Evolutionary conservation across 2,329 filamentous ascomycete genomes (phyloP).

Genomic region (Massarina eburnea): DNA sequence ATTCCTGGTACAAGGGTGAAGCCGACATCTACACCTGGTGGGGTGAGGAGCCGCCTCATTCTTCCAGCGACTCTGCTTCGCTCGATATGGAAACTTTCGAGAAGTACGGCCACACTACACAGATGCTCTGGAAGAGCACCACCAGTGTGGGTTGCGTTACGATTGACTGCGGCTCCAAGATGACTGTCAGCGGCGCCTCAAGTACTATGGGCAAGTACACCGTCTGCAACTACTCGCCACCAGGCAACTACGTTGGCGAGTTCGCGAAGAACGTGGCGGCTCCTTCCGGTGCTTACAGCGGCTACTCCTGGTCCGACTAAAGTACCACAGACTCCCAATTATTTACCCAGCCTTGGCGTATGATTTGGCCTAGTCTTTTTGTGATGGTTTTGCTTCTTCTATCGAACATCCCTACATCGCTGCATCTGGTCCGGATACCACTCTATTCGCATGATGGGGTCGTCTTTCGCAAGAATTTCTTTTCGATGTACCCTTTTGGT

Average conservation of each 20-base stretch:
- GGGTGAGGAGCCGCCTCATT: constrained; percentile 2
- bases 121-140: constrained; percentile 42
- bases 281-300: constrained; percentile 33
- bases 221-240: constrained; percentile 82
- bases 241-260: constrained; percentile 61
- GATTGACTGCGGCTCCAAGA: constrained; percentile 29
- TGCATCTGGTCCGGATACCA: constrained; percentile 7
- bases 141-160: constrained; percentile 42
- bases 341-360: neutral
- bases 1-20: constrained; percentile 89
- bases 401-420: constrained; percentile 13
- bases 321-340: constrained; percentile 4
- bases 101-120: constrained; percentile 39
- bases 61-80: neutral
- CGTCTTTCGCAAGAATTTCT: neutral
- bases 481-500: constrained; percentile 6
- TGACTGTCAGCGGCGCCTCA: constrained; percentile 20
- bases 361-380: constrained; percentile 4
- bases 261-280: constrained; percentile 56
- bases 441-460: constrained; percentile 13
- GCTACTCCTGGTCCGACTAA: constrained; percentile 34
- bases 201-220: constrained; percentile 51
- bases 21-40: constrained; percentile 36
- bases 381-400: constrained; percentile 8
- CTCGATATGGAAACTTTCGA: constrained; percentile 51